A percentile compares a stretch with the other conserved stretches of the same genome.
Conservation (phyloP, 208 protist genomes). For the Tetramitus jugosus region DNA sequence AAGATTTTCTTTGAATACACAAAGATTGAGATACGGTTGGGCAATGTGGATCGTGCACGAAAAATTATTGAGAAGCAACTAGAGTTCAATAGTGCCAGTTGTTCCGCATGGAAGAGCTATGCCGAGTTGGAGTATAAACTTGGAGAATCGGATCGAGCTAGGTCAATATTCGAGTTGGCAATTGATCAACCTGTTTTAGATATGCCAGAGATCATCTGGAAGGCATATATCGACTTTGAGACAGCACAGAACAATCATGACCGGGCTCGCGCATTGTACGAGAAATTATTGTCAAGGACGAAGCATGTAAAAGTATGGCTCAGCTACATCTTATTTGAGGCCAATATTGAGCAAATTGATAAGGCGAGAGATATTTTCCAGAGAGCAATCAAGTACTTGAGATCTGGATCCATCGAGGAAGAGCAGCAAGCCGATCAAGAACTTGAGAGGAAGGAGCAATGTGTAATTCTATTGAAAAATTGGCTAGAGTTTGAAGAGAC, state of each 20-base stretch:
- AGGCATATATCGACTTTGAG: constrained; percentile 60
- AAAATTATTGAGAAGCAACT: constrained; percentile 31
- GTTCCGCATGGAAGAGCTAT: constrained; percentile 55
- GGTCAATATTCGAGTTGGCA: constrained; percentile 67
- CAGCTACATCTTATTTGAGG: background rate
- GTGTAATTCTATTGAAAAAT: background rate
- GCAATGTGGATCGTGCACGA: constrained; percentile 8
- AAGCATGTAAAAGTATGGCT: constrained; percentile 12
- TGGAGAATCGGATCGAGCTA: constrained; percentile 46
- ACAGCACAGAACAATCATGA: constrained; percentile 23
- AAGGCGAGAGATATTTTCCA: background rate
- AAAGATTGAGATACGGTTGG: constrained; percentile 28
- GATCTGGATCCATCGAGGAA: background rate
- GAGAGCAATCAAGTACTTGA: background rate
- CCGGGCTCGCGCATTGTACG: background rate
- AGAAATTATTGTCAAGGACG: background rate
- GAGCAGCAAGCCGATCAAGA: background rate
- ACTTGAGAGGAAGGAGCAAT: background rate
- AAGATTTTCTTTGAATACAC: constrained; percentile 74
- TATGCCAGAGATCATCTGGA: constrained; percentile 76
- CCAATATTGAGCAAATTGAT: background rate
- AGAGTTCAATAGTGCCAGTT: constrained; percentile 52
- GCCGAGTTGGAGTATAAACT: constrained; percentile 61
- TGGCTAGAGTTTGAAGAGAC: constrained; percentile 3
- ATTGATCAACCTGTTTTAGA: constrained; percentile 60